phyloP scores from a whole-genome alignment of 192 early-diverging fungal genomes.

The Umbelopsis sp. region DNA sequence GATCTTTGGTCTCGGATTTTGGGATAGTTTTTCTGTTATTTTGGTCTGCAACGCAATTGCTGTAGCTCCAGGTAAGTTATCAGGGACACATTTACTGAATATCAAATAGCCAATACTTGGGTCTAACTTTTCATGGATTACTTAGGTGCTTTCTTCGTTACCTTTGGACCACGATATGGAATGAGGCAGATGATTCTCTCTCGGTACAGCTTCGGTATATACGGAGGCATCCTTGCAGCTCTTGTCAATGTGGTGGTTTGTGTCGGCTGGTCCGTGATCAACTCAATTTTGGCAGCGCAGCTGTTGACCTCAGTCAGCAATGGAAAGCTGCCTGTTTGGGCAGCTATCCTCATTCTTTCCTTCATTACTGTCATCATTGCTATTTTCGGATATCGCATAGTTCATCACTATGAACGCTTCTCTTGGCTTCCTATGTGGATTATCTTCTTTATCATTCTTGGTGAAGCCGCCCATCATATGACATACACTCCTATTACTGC shows the following conservation, averaged over 20 bases:
- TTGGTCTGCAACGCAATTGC: not conserved
- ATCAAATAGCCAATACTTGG: too few relatives aligned
- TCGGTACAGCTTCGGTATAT: constrained; percentile 5
- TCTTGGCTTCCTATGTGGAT: constrained; percentile 22
- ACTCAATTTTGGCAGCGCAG: constrained; percentile 18
- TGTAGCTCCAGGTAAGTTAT: not conserved
- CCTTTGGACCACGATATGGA: constrained; percentile 11
- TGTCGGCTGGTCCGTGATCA: constrained; percentile 24
- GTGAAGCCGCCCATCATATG: constrained; percentile 8
- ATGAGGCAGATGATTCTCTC: constrained; percentile 12
- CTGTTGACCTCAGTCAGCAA: constrained; percentile 10
- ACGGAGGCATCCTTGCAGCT: constrained; percentile 5
- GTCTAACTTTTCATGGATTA: not conserved
- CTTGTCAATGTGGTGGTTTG: not conserved
- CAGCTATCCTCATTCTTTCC: constrained; percentile 17
- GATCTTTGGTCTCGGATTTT: not conserved
- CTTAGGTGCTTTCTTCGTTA: constrained; percentile 13
- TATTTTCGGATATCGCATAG: constrained; percentile 19
- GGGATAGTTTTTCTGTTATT: not conserved
- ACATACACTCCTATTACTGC: not conserved
- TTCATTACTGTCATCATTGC: constrained; percentile 16
- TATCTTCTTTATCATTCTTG: constrained; percentile 21
- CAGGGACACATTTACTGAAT: too few relatives aligned
- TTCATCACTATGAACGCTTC: constrained; percentile 24
- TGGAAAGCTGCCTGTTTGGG: not conserved